Evolutionary conservation across 2,329 filamentous ascomycete genomes (phyloP).

Genomic region (Cercospora nicotianae): DNA sequence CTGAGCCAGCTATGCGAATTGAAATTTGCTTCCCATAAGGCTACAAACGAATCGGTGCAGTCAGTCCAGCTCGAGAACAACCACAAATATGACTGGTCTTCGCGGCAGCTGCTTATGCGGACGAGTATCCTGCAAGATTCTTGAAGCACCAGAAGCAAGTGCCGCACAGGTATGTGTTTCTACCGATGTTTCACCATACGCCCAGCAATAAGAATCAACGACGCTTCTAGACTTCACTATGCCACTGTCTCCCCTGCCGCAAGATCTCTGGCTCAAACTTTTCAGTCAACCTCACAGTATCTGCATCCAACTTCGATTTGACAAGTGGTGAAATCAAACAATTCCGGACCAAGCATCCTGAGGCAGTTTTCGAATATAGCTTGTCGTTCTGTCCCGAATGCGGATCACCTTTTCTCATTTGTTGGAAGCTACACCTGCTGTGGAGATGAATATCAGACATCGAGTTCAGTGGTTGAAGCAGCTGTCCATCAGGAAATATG

Average conservation of each 20-base stretch:
- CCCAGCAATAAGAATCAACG: too few relatives aligned
- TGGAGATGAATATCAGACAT: neutral
- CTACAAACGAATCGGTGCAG: too few relatives aligned
- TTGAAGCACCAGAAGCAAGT: neutral
- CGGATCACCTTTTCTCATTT: neutral
- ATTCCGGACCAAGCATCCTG: neutral
- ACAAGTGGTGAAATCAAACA: neutral
- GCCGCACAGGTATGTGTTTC: neutral
- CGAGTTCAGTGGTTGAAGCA: neutral
- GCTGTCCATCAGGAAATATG: too few relatives aligned
- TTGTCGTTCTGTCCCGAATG: neutral
- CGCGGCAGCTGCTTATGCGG: neutral
- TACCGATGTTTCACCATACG: neutral
- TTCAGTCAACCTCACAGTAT: neutral
- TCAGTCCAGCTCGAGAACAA: too few relatives aligned
- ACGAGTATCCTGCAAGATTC: neutral
- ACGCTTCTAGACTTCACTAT: neutral
- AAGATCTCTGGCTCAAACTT: neutral
- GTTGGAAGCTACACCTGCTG: neutral
- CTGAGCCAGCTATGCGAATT: too few relatives aligned
- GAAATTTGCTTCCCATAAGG: too few relatives aligned
- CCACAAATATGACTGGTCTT: neutral
- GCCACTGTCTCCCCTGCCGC: neutral
- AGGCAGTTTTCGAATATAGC: neutral
- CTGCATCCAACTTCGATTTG: neutral